Evolutionary conservation across 148 eudicot genomes (phyloP).

Genomic region (Arbutus unedo): DNA sequence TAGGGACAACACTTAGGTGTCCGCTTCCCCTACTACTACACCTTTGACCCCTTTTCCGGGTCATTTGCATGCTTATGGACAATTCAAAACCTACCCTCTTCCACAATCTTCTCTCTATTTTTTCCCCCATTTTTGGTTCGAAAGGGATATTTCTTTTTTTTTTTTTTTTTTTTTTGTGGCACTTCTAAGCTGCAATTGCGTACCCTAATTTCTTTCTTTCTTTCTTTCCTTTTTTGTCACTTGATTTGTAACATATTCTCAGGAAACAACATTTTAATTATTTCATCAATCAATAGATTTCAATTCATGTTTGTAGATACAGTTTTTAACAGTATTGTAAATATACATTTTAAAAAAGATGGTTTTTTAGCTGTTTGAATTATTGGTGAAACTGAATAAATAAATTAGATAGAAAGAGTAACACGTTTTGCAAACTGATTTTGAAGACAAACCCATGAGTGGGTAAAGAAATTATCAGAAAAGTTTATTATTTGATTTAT

Average conservation of each 20-base stretch:
- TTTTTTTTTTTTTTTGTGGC: background rate
- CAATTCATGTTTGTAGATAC: too few relatives aligned
- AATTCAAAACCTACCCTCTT: background rate
- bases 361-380: too few relatives aligned
- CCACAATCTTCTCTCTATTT: background rate
- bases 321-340: too few relatives aligned
- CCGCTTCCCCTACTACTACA: background rate
- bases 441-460: too few relatives aligned
- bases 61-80: background rate
- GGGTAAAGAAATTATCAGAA: too few relatives aligned
- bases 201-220: background rate
- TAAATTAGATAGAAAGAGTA: too few relatives aligned
- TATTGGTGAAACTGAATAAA: too few relatives aligned
- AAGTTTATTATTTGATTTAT: too few relatives aligned
- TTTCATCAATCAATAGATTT: too few relatives aligned
- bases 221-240: background rate
- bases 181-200: background rate
- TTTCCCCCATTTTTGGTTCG: background rate
- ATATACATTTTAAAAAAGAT: too few relatives aligned
- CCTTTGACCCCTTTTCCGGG: background rate
- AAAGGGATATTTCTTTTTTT: background rate
- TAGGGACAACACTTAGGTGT: slow-evolving; percentile 1
- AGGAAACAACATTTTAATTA: too few relatives aligned
- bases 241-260: background rate
- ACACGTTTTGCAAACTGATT: too few relatives aligned